Evolutionary conservation across 371 early-diverging fungal genomes (phyloP).

Genomic region (Apophysomyces ossiformis): DNA sequence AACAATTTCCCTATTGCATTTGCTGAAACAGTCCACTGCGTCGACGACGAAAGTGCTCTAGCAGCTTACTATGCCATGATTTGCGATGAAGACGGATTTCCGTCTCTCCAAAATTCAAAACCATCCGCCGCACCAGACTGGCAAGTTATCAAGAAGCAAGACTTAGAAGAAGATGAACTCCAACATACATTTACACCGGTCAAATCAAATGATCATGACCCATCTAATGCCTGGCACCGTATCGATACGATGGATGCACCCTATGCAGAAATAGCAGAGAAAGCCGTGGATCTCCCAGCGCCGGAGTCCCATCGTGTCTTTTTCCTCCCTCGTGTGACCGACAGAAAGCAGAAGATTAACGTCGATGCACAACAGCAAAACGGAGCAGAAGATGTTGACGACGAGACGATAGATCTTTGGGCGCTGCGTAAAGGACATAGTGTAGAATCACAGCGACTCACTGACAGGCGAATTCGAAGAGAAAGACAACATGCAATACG

Average conservation of each 20-base stretch:
- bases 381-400: background rate
- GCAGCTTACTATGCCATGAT: slow-evolving; percentile 4
- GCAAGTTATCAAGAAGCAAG: slow-evolving; percentile 1
- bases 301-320: background rate
- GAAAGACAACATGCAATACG: background rate
- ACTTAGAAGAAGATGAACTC: background rate
- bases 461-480: background rate
- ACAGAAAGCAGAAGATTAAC: background rate
- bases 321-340: background rate
- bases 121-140: background rate
- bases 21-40: background rate
- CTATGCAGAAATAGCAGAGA: background rate
- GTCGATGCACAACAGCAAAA: background rate
- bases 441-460: background rate
- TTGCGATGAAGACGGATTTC: slow-evolving; percentile 8
- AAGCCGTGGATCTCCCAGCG: background rate
- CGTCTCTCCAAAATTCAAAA: background rate
- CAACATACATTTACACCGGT: background rate
- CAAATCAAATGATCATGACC: background rate
- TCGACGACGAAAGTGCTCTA: background rate
- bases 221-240: slow-evolving; percentile 3
- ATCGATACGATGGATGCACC: background rate
- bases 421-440: background rate
- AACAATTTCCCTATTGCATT: slow-evolving; percentile 1
- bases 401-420: background rate